A percentile compares a stretch with the other conserved stretches of the same genome.
phyloP scores from a whole-genome alignment of 2,329 filamentous ascomycete species.

The Zarea fungicola region DNA sequence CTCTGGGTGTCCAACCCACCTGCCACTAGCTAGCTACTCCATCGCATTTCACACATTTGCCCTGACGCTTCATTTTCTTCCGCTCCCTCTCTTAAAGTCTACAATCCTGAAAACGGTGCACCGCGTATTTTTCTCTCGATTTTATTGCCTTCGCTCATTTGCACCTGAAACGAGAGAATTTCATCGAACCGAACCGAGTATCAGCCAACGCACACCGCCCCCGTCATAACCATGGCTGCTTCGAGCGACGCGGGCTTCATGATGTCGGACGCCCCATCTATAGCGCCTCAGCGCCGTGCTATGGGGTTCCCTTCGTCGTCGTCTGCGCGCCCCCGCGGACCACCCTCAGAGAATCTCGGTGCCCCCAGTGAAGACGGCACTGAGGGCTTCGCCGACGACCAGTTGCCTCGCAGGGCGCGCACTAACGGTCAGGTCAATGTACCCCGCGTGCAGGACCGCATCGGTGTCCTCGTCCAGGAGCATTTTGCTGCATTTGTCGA shows the following conservation, averaged over 20 bases:
- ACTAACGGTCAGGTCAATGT: constrained; percentile 47
- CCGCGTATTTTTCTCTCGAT: neutral
- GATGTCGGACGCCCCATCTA: constrained; percentile 52
- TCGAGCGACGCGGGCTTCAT: constrained; percentile 52
- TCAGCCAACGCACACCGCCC: constrained; percentile 1
- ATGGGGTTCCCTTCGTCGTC: constrained; percentile 46
- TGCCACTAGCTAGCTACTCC: neutral
- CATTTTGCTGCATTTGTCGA: constrained; percentile 79
- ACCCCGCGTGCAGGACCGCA: constrained; percentile 68
- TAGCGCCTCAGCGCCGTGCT: constrained; percentile 36
- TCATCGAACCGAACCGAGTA: neutral
- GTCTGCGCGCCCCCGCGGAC: constrained; percentile 48
- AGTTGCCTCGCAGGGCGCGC: constrained; percentile 49
- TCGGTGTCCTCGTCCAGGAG: constrained; percentile 68
- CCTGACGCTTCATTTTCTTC: neutral
- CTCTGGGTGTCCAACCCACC: constrained; percentile 2
- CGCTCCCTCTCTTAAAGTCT: neutral
- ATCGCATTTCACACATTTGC: constrained; percentile 1
- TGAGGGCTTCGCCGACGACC: constrained; percentile 60
- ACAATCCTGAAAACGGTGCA: neutral
- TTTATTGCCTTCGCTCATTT: neutral
- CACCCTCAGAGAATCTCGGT: constrained; percentile 58
- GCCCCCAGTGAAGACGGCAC: constrained; percentile 58
- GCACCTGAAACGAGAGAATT: neutral
- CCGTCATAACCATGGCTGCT: constrained; percentile 41